Base-by-base conservation (phyloP, 192 early-diverging fungal species). In the Umbelopsis sp. region DNA sequence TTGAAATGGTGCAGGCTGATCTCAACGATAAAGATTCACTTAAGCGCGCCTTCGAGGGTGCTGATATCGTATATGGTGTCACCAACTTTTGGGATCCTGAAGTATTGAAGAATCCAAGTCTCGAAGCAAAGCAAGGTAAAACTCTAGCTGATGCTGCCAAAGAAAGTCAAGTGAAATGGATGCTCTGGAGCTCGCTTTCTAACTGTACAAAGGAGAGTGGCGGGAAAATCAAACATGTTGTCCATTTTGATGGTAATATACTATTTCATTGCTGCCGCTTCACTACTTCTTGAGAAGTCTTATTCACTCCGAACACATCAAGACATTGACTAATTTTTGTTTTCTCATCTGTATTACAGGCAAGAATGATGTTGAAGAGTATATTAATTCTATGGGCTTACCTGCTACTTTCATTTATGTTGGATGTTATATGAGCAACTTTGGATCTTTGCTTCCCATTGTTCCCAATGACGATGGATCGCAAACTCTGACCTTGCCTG, bases 61-160 rank as follows among this genome's bases (percentile, higher is more conserved):
- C 64, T 4, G 33, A 66, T 47, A 21, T 33, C 9, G 64, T 71
- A 8, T 52, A 10, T 22, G 51, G 51, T 11, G 10, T 23, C 3
- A 52, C 51, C 11, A 22, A 52, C 22, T 52, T 52, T 23, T 52
- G 51, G 51, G 21, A 52, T 52, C 51, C 51, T 22, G 51, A 21
- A 9, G 12, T 25, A 0, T 22, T 25, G 4, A 21, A 52, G 22
- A n/a, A 52, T 9, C 22, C 25, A 8, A 25, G 25, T 25, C n/a
- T 52, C 11, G 51, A 52, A 52, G 51, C 25, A 25, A 21, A 52
- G 25, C 51, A 23, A 52, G 51, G 51, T 0, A 52, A 52, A 20
- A 52, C n/a, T 22, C 12, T 52, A 25, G 51, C 21, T 1, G 51
- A 52, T 52, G 51, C 51, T 25, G 51, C 25, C 9, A 25, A 21